Conservation (phyloP, 2,329 filamentous ascomycete species). For the Erysiphe neolycopersici region DNA sequence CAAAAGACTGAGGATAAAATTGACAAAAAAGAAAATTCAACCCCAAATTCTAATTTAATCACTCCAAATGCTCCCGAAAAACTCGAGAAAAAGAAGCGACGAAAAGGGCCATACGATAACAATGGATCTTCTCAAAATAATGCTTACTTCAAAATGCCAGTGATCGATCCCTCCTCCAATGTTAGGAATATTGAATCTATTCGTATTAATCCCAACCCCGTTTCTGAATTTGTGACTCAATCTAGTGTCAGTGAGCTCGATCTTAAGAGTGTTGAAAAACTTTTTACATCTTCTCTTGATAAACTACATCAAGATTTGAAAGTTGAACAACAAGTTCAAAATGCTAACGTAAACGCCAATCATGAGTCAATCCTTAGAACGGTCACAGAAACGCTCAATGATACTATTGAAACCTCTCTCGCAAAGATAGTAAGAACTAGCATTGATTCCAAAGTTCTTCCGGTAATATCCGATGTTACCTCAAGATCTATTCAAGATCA, state of each 20-base stretch:
- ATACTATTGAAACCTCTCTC: slow-evolving; percentile 31
- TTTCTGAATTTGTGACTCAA: slow-evolving; percentile 3
- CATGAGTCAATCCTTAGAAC: slow-evolving; percentile 42
- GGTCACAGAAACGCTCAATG: slow-evolving; percentile 39
- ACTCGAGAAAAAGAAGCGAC: slow-evolving; percentile 38
- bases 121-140: slow-evolving; percentile 4
- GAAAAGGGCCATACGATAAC: slow-evolving; percentile 29
- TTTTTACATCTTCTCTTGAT: slow-evolving; percentile 29
- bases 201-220: slow-evolving; percentile 5
- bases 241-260: slow-evolving; percentile 9
- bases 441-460: slow-evolving; percentile 46
- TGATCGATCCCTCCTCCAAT: slow-evolving; percentile 12
- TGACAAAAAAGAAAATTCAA: slow-evolving; percentile 3
- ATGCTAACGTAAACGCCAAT: slow-evolving; percentile 34
- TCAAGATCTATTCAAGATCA: slow-evolving; percentile 43
- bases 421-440: slow-evolving; percentile 30
- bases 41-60: slow-evolving; percentile 8
- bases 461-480: slow-evolving; percentile 41
- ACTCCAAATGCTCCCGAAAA: slow-evolving; percentile 21
- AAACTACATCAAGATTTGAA: slow-evolving; percentile 35
- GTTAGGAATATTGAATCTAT: slow-evolving; percentile 8
- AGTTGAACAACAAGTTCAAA: slow-evolving; percentile 39
- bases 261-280: slow-evolving; percentile 21
- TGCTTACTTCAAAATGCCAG: slow-evolving; percentile 10
- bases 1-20: neutral